Evolutionary conservation across 805 yeast species (phyloP), one percentile per base, ranked within the genome.

Genomic region (Pichia thaimueangensis): DNA sequence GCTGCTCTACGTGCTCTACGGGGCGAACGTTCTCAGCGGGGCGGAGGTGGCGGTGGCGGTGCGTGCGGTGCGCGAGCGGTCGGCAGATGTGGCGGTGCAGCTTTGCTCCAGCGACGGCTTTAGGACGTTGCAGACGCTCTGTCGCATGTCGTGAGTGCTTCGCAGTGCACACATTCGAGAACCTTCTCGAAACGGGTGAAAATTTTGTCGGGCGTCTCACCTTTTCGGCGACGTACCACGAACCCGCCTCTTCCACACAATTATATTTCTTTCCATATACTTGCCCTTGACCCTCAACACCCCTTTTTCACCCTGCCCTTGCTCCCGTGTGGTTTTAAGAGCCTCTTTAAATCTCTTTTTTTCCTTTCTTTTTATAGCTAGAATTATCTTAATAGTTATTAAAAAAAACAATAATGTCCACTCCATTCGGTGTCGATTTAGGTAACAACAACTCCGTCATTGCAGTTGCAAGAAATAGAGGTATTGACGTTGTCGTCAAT

Each of bases 391-490:
- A 17, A 20, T 19, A 19, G 22, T 13, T 28, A 35, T 4, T 43
- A 13, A 29, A 23, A 16, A 20, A 15, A 27, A 23, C 2, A 42
- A 55, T 47, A 32, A 88, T 87, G 96, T 85, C 95, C 68, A 76
- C 82, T 63, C 96, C 96, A 69, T 85, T 89, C 62, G 98, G 98
- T 74, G 82, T 93, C 68, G 98, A 93, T 79, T 83, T 93, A 64
- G 98, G 98, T 71, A 88, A 88, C 73, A 76, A 78, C 74, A 85
- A 78, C 75, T 80, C 96, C 51, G 97, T 91, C 55, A 77, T 91
- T 63, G 97, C 95, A 33, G 83, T 95, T 63, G 98, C 98, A 50
- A 84, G 91, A 67, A 93, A 91, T 80, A 82, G 97, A 74, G 97
- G 97, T 63, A 93, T 93, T 63, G 99, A 93, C 68, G 82, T 93